Percentiles rank a stretch among this genome's conserved stretches.
phyloP scores from a whole-genome alignment of 495 filamentous ascomycete species.

The Aspergillus conjunctus region DNA sequence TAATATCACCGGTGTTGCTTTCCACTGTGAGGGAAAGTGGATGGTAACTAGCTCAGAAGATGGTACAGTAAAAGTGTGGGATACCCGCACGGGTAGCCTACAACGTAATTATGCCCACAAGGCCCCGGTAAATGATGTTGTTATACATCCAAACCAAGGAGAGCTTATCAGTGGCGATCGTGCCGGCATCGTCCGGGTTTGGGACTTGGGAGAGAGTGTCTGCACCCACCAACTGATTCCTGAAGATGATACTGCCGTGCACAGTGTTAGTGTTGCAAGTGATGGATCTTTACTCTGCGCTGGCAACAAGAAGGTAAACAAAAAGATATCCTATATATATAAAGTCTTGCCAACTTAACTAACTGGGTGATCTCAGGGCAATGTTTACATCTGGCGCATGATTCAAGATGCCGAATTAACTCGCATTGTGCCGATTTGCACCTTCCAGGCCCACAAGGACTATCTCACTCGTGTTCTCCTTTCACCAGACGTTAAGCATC shows the following conservation, averaged over 20 bases:
- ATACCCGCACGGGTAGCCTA: slow-evolving; percentile 82
- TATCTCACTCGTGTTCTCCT: slow-evolving; percentile 96
- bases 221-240: slow-evolving; percentile 96
- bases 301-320: slow-evolving; percentile 80
- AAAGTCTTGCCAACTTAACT: not conserved
- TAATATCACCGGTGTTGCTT: slow-evolving; percentile 94
- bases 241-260: slow-evolving; percentile 89
- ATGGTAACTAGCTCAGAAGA: slow-evolving; percentile 99
- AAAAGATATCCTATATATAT: not conserved
- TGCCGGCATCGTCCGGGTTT: slow-evolving; percentile 88
- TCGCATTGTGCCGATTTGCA: slow-evolving; percentile 84
- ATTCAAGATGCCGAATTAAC: slow-evolving; percentile 81
- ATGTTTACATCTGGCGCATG: slow-evolving; percentile 96
- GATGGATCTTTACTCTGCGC: slow-evolving; percentile 95
- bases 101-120: slow-evolving; percentile 92
- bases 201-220: slow-evolving; percentile 96
- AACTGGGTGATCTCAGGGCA: slow-evolving; percentile 61
- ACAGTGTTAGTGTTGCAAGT: slow-evolving; percentile 92
- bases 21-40: slow-evolving; percentile 99
- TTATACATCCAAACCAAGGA: slow-evolving; percentile 97
- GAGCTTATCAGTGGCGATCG: slow-evolving; percentile 96
- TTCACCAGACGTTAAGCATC: slow-evolving; percentile 94
- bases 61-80: slow-evolving; percentile 98
- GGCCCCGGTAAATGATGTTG: slow-evolving; percentile 83
- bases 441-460: slow-evolving; percentile 88